phyloP scores from a whole-genome alignment of 2,329 filamentous ascomycete species.

The Pseudopyricularia javanii region DNA sequence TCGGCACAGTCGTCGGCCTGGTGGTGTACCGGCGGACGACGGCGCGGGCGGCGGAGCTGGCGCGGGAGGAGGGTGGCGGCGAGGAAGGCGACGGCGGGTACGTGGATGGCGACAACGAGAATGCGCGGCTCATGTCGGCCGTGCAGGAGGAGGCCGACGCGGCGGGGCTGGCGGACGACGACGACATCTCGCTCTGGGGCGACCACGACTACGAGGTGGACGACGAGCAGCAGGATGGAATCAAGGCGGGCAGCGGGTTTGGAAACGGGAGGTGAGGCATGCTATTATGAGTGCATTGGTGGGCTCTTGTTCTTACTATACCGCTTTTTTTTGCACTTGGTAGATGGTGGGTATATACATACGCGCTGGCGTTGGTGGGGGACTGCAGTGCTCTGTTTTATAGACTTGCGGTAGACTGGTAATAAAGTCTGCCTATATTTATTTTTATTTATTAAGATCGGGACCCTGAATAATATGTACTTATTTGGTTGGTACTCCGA shows the following conservation, averaged over 20 bases:
- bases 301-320: not conserved
- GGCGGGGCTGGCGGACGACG: constrained; percentile 43
- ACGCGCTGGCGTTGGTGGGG: not conserved
- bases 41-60: constrained; percentile 47
- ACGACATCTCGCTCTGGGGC: constrained; percentile 48
- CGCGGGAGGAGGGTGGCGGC: constrained; percentile 18
- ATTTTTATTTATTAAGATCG: too few species aligned
- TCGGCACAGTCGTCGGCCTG: constrained; percentile 67
- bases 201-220: constrained; percentile 19
- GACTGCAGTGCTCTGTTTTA: not conserved
- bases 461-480: too few species aligned
- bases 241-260: not conserved
- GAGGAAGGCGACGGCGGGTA: constrained; percentile 25
- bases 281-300: too few species aligned
- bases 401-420: not conserved
- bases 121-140: constrained; percentile 11
- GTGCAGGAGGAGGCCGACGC: constrained; percentile 26
- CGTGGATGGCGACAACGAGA: constrained; percentile 10
- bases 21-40: constrained; percentile 71
- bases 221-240: not conserved
- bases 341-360: not conserved
- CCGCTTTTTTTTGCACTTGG: not conserved
- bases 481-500: too few species aligned
- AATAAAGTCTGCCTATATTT: not conserved
- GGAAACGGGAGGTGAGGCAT: not conserved